These are phyloP conservation scores for Alternaria infectoria DNA, from an alignment of 2,329 filamentous ascomycete genomes.

Conservation along the genomic window DNA sequence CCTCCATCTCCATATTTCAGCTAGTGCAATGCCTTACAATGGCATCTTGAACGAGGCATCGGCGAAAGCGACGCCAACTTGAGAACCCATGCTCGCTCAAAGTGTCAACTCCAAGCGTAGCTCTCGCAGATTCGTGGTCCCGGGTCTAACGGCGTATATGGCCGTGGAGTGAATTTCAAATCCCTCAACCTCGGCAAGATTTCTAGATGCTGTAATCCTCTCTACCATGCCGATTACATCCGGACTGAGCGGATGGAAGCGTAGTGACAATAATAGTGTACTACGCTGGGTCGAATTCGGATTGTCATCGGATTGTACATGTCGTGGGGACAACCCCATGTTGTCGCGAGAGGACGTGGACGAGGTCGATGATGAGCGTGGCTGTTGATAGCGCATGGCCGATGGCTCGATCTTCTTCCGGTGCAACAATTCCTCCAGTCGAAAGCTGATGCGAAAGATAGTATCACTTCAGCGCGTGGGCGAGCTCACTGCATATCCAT, in stretches of 20 bases:
- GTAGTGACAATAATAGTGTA: background rate
- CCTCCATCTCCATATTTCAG: background rate
- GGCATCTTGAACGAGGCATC: background rate
- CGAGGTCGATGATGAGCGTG: background rate
- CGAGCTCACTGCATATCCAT: slow-evolving; percentile 46
- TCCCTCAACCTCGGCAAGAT: background rate
- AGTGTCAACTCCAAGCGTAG: background rate
- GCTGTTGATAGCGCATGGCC: background rate
- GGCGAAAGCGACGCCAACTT: background rate
- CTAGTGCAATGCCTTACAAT: background rate
- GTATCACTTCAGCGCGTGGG: background rate
- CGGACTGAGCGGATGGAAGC: background rate
- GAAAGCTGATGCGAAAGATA: background rate
- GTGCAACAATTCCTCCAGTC: background rate
- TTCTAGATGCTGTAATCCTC: background rate
- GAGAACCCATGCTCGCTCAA: background rate
- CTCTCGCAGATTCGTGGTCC: background rate
- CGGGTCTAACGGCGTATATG: background rate
- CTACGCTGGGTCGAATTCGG: background rate
- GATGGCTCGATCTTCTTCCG: background rate
- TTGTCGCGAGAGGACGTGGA: background rate
- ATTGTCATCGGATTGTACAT: background rate
- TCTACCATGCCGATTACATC: background rate
- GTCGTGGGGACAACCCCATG: background rate
- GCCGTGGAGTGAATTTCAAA: background rate